Base-by-base conservation (phyloP, 768 basidiomycete species). In the Panellus pusillus region DNA sequence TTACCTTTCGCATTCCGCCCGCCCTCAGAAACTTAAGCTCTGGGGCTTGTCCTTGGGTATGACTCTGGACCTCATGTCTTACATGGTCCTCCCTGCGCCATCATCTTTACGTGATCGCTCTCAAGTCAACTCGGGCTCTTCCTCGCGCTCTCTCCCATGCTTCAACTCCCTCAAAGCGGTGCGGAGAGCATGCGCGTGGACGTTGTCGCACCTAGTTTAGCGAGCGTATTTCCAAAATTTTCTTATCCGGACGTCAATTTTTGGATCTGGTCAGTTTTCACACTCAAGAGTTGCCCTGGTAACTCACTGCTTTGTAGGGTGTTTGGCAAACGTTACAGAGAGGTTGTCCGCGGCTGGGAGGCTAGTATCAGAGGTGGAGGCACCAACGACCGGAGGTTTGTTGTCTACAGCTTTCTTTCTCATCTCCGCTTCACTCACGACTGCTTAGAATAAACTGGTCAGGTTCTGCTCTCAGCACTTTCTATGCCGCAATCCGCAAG, bases 211-310 rank as follows among this genome's bases (percentile, higher is more conserved):
- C 89, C 89, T 1, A 90, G 88, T 63, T 73, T 91, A 24, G 87
- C 87, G 1, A 88, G 87, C 56, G 92, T 98, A 9, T 96, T 98
- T 70, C 96, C 96, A 15, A 79, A 89, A 19, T 98, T 98, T 70
- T 91, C 91, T 6, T 96, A 97, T 66, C 93, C 95, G 8, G 97
- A 99, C 66, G 93, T 98, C 66, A 98, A 98, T 68, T 93, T 98
- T 68, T 98, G 94, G 93, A 97, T 99, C 60, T 98, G 92, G 93
- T 91, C 59, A 50, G 81, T 69, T 18, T 41, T 4, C 11, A 14
- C 28, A 38, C 18, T 32, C 20, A 27, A 15, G 17, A 15, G 41
- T 47, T 20, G 28, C 6, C 40, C 32, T 45, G n/a, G 12, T 42
- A 17, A 38, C 27, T 49, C 14, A 46, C 35, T 28, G 38, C 35